Percentiles rank a stretch among this genome's conserved stretches.
phyloP scores from a whole-genome alignment of 345 rosid species.

The Lepidium aucheri region DNA sequence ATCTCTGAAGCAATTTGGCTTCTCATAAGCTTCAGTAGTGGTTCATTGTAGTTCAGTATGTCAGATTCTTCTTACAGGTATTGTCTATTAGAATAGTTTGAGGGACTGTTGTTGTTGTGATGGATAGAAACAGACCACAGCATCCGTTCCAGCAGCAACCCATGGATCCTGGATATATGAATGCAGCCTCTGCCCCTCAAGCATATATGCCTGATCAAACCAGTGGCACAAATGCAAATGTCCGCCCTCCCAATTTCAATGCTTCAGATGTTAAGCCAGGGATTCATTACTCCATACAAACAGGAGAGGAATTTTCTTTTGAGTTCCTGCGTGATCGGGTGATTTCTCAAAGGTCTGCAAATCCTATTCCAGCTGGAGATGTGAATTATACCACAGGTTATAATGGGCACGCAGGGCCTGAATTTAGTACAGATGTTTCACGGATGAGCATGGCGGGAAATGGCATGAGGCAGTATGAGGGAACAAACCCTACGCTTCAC shows the following conservation, averaged over 20 bases:
- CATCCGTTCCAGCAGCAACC: slow-evolving; percentile 33
- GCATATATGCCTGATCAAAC: slow-evolving; percentile 35
- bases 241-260: slow-evolving; percentile 37
- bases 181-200: slow-evolving; percentile 37
- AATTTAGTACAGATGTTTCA: not conserved
- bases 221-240: slow-evolving; percentile 23
- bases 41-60: not conserved
- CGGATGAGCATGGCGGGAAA: slow-evolving; percentile 19
- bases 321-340: slow-evolving; percentile 87
- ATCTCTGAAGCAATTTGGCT: slow-evolving; percentile 15
- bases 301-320: slow-evolving; percentile 89
- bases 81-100: slow-evolving; percentile 1
- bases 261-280: slow-evolving; percentile 60
- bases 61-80: not conserved
- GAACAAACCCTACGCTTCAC: slow-evolving; percentile 27
- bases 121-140: slow-evolving; percentile 45
- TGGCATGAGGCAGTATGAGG: slow-evolving; percentile 40
- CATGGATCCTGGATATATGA: slow-evolving; percentile 52
- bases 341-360: slow-evolving; percentile 42
- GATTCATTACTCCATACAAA: slow-evolving; percentile 68
- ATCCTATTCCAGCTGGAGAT: slow-evolving; percentile 36
- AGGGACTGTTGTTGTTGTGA: slow-evolving; percentile 14
- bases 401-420: not conserved
- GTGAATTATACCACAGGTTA: not conserved
- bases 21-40: not conserved